These are phyloP conservation scores for Sarocladium brachiariae DNA, from an alignment of 2,329 filamentous ascomycete genomes.

Conservation along the genomic window DNA sequence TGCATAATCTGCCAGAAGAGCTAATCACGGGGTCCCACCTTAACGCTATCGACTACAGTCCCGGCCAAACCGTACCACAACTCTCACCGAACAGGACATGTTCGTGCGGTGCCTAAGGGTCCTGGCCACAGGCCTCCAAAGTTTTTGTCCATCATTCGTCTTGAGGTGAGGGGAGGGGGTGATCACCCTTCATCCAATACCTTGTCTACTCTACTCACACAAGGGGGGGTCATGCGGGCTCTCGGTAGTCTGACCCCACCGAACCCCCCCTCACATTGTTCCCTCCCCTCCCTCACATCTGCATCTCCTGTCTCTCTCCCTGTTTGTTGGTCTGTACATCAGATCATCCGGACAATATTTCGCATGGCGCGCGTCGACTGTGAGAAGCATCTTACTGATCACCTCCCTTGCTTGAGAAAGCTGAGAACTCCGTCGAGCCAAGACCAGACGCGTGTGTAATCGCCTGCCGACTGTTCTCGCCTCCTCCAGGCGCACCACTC, in stretches of 20 bases:
- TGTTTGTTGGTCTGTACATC: too few relatives aligned
- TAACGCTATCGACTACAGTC: background rate
- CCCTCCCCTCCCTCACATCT: background rate
- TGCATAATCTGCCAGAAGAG: slow-evolving; percentile 5
- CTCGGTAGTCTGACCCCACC: slow-evolving; percentile 8
- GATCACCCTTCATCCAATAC: too few relatives aligned
- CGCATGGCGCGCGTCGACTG: slow-evolving; percentile 1
- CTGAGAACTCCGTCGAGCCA: slow-evolving; percentile 2
- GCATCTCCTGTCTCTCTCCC: background rate
- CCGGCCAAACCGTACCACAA: background rate
- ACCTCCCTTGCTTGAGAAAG: background rate
- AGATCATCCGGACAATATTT: slow-evolving; percentile 9
- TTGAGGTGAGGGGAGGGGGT: background rate
- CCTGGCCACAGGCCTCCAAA: background rate
- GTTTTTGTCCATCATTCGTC: background rate
- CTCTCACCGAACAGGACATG: background rate
- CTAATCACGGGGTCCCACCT: slow-evolving; percentile 4
- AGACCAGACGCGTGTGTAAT: background rate
- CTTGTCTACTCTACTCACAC: background rate
- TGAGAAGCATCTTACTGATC: background rate
- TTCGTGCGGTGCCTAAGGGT: background rate
- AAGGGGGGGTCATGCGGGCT: slow-evolving; percentile 6
- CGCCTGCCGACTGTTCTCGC: too few relatives aligned
- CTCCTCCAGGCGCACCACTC: too few relatives aligned
- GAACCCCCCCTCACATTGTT: slow-evolving; percentile 4